Conservation (phyloP, 2,329 filamentous ascomycete species). For the Pseudopyrenochaeta lycopersici region DNA sequence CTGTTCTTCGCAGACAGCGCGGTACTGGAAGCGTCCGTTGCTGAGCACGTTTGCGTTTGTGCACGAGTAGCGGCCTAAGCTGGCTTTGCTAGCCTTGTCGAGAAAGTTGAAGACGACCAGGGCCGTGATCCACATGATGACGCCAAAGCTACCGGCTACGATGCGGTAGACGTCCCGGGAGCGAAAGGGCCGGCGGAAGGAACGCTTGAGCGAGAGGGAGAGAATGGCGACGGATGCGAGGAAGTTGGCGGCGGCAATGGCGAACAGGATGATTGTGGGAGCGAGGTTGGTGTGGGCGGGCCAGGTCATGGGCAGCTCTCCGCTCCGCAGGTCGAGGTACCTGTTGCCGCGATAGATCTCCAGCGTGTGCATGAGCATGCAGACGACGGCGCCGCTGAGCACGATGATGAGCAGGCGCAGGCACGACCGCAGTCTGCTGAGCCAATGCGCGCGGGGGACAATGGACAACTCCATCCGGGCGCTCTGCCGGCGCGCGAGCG, state of each 20-base stretch:
- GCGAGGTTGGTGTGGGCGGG: conserved; percentile 47
- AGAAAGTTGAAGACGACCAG: conserved; percentile 45
- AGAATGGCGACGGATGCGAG: conserved; percentile 45
- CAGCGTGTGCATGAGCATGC: conserved; percentile 48
- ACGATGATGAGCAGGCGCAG: conserved; percentile 49
- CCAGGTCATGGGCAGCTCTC: conserved; percentile 50
- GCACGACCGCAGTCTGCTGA: conserved; percentile 45
- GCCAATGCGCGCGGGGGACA: conserved; percentile 43
- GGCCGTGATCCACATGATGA: conserved; percentile 44
- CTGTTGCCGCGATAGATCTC: conserved; percentile 45
- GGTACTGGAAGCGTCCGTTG: conserved; percentile 49
- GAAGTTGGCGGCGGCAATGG: conserved; percentile 45
- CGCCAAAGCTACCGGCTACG: conserved; percentile 43
- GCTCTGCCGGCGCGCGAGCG: conserved; percentile 28
- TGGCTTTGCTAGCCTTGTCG: conserved; percentile 48
- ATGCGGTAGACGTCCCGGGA: conserved; percentile 46
- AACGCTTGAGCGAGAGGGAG: conserved; percentile 42
- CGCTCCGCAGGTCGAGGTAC: conserved; percentile 46
- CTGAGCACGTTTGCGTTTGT: conserved; percentile 43
- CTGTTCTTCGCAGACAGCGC: conserved; percentile 49
- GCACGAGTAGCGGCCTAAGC: conserved; percentile 47
- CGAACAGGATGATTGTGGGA: conserved; percentile 46
- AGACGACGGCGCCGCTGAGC: conserved; percentile 46
- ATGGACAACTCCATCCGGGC: conserved; percentile 40
- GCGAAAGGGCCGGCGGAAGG: conserved; percentile 45